A percentile compares a stretch with the other conserved stretches of the same genome.
These are phyloP conservation scores for Staphylotrichum longicolle DNA, from an alignment of 495 filamentous ascomycete genomes.

Conservation along the genomic window DNA sequence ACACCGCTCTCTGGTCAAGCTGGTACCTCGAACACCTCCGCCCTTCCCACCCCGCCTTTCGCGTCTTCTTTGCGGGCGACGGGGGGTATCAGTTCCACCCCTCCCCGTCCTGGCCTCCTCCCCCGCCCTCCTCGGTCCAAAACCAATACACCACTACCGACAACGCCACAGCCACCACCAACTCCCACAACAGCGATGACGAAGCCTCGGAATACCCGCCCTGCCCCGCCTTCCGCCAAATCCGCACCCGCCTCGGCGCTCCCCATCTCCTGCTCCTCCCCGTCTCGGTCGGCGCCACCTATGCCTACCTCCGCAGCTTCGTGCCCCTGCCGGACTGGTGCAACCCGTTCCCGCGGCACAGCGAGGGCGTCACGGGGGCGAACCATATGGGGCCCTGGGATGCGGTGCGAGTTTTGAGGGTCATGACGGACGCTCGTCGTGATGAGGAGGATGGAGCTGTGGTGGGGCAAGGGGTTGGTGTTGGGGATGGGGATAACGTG, in stretches of 20 bases:
- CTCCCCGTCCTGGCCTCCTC: conserved; percentile 30
- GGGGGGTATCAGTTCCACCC: conserved; percentile 36
- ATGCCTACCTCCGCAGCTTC: conserved; percentile 32
- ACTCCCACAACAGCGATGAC: neutral
- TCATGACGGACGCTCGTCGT: too few relatives aligned
- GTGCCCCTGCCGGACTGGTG: conserved; percentile 28
- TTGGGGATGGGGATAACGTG: too few relatives aligned
- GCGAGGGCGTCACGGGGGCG: conserved; percentile 25
- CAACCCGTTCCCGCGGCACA: conserved; percentile 31
- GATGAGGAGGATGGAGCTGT: too few relatives aligned
- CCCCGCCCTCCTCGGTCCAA: too few relatives aligned
- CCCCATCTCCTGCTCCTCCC: conserved; percentile 32
- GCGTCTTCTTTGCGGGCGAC: conserved; percentile 36
- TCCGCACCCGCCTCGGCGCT: conserved; percentile 23
- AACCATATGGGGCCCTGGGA: conserved; percentile 40
- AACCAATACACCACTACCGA: neutral
- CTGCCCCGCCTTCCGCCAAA: conserved; percentile 33
- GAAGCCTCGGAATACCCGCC: conserved; percentile 22
- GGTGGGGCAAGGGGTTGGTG: too few relatives aligned
- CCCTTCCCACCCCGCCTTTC: conserved; percentile 4
- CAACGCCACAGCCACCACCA: neutral
- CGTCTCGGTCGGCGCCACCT: conserved; percentile 32
- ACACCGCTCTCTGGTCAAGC: conserved; percentile 51
- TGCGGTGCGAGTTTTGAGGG: conserved; percentile 30
- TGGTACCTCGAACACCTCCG: conserved; percentile 44